A percentile compares a stretch with the other conserved stretches of the same genome.
These are phyloP conservation scores for Podospora conica DNA, from an alignment of 495 filamentous ascomycete species.

Conservation along the genomic window DNA sequence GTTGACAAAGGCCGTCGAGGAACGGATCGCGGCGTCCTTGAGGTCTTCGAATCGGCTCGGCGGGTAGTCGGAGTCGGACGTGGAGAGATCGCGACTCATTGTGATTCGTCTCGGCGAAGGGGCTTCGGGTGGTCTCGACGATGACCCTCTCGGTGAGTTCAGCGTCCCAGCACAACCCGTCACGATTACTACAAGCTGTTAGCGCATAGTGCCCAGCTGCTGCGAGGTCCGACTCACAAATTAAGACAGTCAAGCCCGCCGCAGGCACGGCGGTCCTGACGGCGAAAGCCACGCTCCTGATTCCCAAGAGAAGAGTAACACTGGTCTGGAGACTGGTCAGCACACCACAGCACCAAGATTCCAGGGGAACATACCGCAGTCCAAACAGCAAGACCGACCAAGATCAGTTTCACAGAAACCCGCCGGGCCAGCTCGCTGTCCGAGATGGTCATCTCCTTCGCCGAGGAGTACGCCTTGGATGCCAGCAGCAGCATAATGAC, in stretches of 20 bases:
- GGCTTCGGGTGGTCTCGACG: constrained; percentile 26
- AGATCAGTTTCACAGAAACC: constrained; percentile 35
- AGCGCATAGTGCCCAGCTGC: background rate
- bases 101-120: constrained; percentile 25
- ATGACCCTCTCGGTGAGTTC: constrained; percentile 8
- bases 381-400: constrained; percentile 43
- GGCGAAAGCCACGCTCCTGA: constrained; percentile 34
- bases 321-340: constrained; percentile 38
- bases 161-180: constrained; percentile 23
- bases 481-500: constrained; percentile 39
- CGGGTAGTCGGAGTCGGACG: constrained; percentile 39
- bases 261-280: constrained; percentile 46
- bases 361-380: constrained; percentile 33
- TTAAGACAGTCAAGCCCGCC: constrained; percentile 41
- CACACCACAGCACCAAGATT: background rate
- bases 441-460: constrained; percentile 18
- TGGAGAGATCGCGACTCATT: constrained; percentile 36
- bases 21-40: constrained; percentile 34
- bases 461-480: constrained; percentile 30
- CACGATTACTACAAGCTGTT: constrained; percentile 19
- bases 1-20: constrained; percentile 33
- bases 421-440: constrained; percentile 21
- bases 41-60: constrained; percentile 42
- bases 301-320: constrained; percentile 42
- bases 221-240: constrained; percentile 30